phyloP scores from a whole-genome alignment of 2,329 filamentous ascomycete species.

The Botrytis galanthina region DNA sequence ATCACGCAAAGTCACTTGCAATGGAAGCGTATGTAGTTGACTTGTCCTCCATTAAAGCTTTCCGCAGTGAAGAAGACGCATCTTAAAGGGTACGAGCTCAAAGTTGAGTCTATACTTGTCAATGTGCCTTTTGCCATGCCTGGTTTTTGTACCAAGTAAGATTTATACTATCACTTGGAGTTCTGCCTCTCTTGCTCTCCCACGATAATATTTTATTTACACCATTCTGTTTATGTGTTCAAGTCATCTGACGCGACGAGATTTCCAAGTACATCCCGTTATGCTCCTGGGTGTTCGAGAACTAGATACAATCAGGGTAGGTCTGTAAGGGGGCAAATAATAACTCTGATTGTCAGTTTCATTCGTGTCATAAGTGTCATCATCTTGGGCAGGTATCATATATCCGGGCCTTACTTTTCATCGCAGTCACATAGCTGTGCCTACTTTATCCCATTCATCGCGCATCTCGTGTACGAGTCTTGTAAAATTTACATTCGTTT shows the following conservation, averaged over 20 bases:
- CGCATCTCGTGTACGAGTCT: no score
- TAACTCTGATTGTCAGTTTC: neutral
- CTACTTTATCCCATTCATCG: neutral
- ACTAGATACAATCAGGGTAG: neutral
- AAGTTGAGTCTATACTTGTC: neutral
- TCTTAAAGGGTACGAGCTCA: neutral
- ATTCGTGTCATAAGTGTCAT: neutral
- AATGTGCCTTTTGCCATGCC: neutral
- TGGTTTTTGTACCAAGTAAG: neutral
- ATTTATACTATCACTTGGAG: neutral
- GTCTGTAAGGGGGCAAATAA: neutral
- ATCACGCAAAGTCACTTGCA: neutral
- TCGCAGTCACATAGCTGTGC: no score
- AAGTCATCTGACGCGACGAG: neutral
- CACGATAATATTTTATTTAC: neutral
- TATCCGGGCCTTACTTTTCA: rapidly evolving
- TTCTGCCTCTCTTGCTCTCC: neutral
- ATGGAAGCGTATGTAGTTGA: neutral
- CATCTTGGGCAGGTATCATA: neutral
- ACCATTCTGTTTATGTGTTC: neutral
- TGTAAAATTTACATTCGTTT: neutral
- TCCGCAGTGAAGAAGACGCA: neutral
- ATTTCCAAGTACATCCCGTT: neutral
- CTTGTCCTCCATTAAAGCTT: neutral
- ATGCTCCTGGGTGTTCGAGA: neutral